Percentiles rank a stretch among this genome's conserved stretches.
Evolutionary conservation across 1,284 basidiomycete genomes (phyloP).

Genomic region (Cryptococcus floricola): DNA sequence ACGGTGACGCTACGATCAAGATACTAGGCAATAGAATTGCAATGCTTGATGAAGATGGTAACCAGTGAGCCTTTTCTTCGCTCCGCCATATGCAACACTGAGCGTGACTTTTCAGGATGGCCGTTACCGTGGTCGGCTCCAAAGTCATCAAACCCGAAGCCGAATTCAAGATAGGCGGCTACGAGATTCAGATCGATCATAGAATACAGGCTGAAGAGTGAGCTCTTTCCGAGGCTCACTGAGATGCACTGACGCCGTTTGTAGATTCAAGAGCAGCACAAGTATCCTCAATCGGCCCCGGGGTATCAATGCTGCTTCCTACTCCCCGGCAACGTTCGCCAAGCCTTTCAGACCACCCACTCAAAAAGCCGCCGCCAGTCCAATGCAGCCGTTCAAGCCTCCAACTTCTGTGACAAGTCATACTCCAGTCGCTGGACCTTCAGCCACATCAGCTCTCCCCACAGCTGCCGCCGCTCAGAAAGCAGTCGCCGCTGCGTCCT

Average conservation of each 20-base stretch:
- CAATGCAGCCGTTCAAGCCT: constrained; percentile 18
- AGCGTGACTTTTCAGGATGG: constrained; percentile 25
- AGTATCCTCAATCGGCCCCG: constrained; percentile 27
- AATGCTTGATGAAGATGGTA: constrained; percentile 51
- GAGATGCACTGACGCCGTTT: neutral
- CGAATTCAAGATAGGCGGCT: constrained; percentile 60
- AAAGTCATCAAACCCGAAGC: constrained; percentile 20
- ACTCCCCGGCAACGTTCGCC: constrained; percentile 20
- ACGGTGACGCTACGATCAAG: constrained; percentile 54
- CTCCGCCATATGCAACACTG: neutral
- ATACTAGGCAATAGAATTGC: constrained; percentile 55
- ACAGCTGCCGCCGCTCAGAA: neutral
- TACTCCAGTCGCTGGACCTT: constrained; percentile 11
- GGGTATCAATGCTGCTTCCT: constrained; percentile 9
- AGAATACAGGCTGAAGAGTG: constrained; percentile 30
- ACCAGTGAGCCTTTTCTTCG: constrained; percentile 31
- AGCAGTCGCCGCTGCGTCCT: constrained; percentile 23
- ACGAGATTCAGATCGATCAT: constrained; percentile 56
- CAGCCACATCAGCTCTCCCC: neutral
- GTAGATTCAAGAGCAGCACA: constrained; percentile 28
- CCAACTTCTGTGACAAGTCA: constrained; percentile 20
- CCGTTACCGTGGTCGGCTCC: constrained; percentile 22
- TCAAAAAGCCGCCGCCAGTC: neutral
- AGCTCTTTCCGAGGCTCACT: constrained; percentile 13
- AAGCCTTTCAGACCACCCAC: constrained; percentile 15